Conservation (phyloP, 202 grass and related monocot species). For the Alloteropsis angusta region DNA sequence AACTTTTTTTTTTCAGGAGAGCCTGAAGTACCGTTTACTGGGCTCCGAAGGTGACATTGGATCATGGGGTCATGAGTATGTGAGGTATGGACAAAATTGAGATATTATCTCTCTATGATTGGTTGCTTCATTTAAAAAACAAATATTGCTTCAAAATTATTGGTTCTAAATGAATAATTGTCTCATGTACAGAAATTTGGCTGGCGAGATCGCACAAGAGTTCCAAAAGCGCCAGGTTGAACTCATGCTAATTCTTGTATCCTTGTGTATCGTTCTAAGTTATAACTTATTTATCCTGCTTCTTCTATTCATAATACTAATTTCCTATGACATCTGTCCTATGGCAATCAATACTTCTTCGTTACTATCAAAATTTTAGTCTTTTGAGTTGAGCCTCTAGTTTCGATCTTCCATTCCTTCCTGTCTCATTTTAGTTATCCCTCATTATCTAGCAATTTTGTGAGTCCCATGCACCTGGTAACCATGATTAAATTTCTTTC, state of each 20-base stretch:
- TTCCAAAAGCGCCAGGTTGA: constrained; percentile 93
- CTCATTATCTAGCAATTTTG: not conserved
- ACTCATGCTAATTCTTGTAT: not conserved
- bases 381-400: not conserved
- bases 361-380: not conserved
- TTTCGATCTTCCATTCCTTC: not conserved
- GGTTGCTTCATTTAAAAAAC: not conserved
- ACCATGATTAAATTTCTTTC: not conserved
- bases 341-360: too few species aligned
- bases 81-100: constrained; percentile 44
- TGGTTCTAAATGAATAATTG: constrained; percentile 12
- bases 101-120: too few species aligned
- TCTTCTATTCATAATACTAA: not conserved
- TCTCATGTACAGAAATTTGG: constrained; percentile 65
- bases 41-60: constrained; percentile 93
- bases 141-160: not conserved
- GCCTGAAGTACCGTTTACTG: constrained; percentile 74
- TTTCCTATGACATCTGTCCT: not conserved
- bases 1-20: constrained; percentile 50
- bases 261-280: not conserved
- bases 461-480: not conserved
- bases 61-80: constrained; percentile 97
- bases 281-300: not conserved
- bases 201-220: constrained; percentile 89
- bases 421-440: not conserved